Evolutionary conservation across 208 protist genomes (phyloP), one percentile per base, ranked within the genome.

Genomic region (Leishmania martiniquensis): DNA sequence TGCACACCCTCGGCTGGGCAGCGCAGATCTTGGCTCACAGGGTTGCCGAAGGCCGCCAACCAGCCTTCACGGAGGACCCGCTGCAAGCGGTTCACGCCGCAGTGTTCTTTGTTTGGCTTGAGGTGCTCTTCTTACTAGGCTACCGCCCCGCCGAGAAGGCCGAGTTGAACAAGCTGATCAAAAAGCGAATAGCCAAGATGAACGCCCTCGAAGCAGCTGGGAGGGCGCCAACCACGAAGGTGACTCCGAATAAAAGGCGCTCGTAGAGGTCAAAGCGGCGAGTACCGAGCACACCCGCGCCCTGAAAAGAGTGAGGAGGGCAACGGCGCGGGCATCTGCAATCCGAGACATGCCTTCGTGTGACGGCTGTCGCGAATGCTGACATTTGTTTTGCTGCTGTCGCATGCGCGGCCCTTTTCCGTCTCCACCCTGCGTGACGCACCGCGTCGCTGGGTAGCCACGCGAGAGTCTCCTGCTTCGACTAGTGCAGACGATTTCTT

Each of bases 1-100:
- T 94, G 15, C 51, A 94, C 80, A 12, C 94, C 2, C 25, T 82
- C 47, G 86, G 83, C 12, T 95, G 84, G 90, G 73, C 72, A 3
- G 44, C 79, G 9, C 88, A 98, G 85, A 93, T 97, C 32, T 1
- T 94, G 12, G 84, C 85, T 25, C 95, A 96, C 80, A 85, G 81
- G 51, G 73, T 80, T 29, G 83, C 81, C 42, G 88, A 93, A 70
- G 32, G 72, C 13, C 88, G 92, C 29, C 66, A 77, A 63, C 95
- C 95, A 7, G 92, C 95, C 22, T 88, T 98, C 44, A 72, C 89
- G 39, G 91, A 96, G 47, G 91, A 94, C 72, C 85, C 93, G 13
- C 60, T 93, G 12, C 94, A 98, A 78, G 84, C 90, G 54, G 69
- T 92, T 47, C 87, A 91, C 76, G 74, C 89, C 25, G 87, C 89